Percentiles rank a stretch among this genome's conserved stretches.
Evolutionary conservation across 1,139 yeast species (phyloP).

Genomic region (Magnusiomyces suaveolens): DNA sequence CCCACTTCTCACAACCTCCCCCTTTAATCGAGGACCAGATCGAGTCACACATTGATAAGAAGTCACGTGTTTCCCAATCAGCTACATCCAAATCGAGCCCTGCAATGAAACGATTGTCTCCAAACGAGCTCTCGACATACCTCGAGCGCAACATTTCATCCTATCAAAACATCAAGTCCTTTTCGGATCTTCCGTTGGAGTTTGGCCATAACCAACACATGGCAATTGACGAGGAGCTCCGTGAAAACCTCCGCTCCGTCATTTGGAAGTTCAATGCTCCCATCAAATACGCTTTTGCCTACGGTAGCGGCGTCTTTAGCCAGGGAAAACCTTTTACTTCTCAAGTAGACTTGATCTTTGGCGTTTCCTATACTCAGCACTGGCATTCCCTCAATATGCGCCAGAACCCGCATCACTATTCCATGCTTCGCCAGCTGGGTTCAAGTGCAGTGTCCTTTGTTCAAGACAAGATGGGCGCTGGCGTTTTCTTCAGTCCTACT

Average conservation of each 20-base stretch:
- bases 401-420: constrained; percentile 65
- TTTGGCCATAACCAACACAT: constrained; percentile 54
- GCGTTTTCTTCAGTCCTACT: constrained; percentile 80
- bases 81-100: not conserved
- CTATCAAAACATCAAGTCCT: constrained; percentile 29
- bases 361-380: constrained; percentile 59
- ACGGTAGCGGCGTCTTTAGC: constrained; percentile 88
- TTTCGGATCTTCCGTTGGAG: constrained; percentile 43
- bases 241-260: constrained; percentile 42
- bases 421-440: constrained; percentile 54
- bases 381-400: constrained; percentile 69
- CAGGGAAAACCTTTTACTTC: constrained; percentile 55
- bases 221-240: constrained; percentile 37
- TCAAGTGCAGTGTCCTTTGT: constrained; percentile 48
- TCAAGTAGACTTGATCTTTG: constrained; percentile 81
- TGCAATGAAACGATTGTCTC: constrained; percentile 4
- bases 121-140: constrained; percentile 15
- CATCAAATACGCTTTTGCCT: constrained; percentile 71
- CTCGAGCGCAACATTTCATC: constrained; percentile 23
- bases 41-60: not conserved
- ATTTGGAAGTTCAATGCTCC: constrained; percentile 58
- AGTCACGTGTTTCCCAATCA: not conserved
- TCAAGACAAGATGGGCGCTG: constrained; percentile 67
- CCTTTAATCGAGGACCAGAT: not conserved
- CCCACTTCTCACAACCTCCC: constrained; percentile 5